Evolutionary conservation across 176 grass and related monocot genomes (phyloP), one percentile per base, ranked within the genome.

Genomic region (Eremochloa ophiuroides): DNA sequence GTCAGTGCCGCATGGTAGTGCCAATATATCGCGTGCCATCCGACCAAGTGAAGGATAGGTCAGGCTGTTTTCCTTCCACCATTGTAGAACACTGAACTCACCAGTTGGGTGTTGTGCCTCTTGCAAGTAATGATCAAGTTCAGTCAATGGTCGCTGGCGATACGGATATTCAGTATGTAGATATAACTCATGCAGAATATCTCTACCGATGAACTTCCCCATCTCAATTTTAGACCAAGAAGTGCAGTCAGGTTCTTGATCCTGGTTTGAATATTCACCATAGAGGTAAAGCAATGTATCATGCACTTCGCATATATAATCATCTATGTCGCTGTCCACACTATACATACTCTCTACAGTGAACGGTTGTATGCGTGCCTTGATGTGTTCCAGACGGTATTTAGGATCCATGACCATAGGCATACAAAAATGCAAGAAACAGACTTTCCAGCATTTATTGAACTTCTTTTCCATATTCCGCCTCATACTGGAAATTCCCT

Each of bases 61-160:
- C 29, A 76, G 11, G 7, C 55, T 62, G 39, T 82, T 51, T 62
- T 47, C 71, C 63, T 76, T 87, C 85, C 85, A 76, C 79, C 85
- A 82, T 16, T 62, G 63, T 14, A 81, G 62, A 87, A 33, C 39
- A 30, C 18, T 60, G 33, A 2, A 41, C 48, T 37, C 46, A 34
- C 8, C 47, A 16, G 0, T 48, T 26, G 47, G 27, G 29, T 44
- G 60, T n/a, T 6, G 0, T 48, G 61, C 67, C 22, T 68, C 75
- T 84, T 84, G 59, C 75, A 80, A 74, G 75, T 84, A 88, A 30
- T 79, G 68, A 44, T 74, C 75, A 39, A 88, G 75, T 41, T 88
- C 86, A 79, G 38, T 61, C 68, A 74, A 6, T 17, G 75, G 39
- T 69, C n/a, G 10, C 69, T 69, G 17, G 29, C 22, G 13, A 29